Evolutionary conservation across 1,284 basidiomycete species (phyloP).

Genomic region (Ustilago trichophora): DNA sequence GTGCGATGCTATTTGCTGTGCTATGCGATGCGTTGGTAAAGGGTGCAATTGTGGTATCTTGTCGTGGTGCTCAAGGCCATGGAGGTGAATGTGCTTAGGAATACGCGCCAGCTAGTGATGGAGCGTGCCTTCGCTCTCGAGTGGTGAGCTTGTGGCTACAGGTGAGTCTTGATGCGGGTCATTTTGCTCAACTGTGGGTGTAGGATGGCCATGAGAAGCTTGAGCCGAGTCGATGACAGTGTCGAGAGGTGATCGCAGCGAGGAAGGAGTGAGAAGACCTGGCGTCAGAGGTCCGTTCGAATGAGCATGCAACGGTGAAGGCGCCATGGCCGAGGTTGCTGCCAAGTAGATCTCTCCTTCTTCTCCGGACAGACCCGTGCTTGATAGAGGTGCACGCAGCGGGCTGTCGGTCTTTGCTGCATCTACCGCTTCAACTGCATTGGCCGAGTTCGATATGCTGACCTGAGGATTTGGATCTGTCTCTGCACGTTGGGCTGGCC

Average conservation of each 20-base stretch:
- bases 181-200: conserved; percentile 14
- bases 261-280: conserved; percentile 22
- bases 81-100: too few species aligned
- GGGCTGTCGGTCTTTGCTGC: not conserved
- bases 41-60: not conserved
- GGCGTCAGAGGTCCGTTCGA: conserved; percentile 17
- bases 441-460: not conserved
- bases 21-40: not conserved
- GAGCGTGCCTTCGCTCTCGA: not conserved
- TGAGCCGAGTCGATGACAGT: conserved; percentile 35
- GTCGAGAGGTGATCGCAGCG: conserved; percentile 30
- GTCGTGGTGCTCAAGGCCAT: not conserved
- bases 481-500: conserved; percentile 11
- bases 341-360: conserved; percentile 27
- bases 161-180: conserved; percentile 1
- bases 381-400: conserved; percentile 1
- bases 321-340: conserved; percentile 19
- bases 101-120: not conserved
- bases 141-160: not conserved
- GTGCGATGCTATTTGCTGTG: too few species aligned
- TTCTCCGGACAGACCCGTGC: conserved; percentile 25
- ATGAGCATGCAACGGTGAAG: conserved; percentile 11
- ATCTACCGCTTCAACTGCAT: not conserved
- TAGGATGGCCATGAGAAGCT: conserved; percentile 38
- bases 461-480: conserved; percentile 17